Evolutionary conservation across 2,329 filamentous ascomycete species (phyloP), one percentile per base, ranked within the genome.

Genomic region (Didymella keratinophila): DNA sequence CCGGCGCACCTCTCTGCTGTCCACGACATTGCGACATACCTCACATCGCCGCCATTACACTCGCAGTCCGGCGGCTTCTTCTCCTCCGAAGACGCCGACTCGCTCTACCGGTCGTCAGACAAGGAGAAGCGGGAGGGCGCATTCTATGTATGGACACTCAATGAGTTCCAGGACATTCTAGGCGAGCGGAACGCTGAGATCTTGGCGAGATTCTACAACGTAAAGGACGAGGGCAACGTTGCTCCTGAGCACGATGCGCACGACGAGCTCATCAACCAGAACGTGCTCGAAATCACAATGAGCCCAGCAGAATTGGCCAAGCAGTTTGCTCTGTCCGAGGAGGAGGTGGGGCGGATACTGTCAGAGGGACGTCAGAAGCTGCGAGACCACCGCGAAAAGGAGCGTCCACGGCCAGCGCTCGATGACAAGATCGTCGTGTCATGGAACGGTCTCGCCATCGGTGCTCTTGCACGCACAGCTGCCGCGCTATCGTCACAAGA

Each of bases 251-350:
- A 94, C 67, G 95, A 99, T 71, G 89, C 91, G 0, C 91, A 96
- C 69, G 94, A 98, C 72, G 94, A 98, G 71, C 94, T 98, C 60
- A 89, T 96, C 71, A 93, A 94, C 69, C 92, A 96, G 73, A 99
- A 98, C 71, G 93, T 97, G 5, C 79, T 97, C 2, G 87, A 87
- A 36, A 84, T 96, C 25, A 85, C 85, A 34, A 87, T 85, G 60
- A 90, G 88, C 0, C 83, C 87, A 0, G 82, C 84, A 20, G 86
- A 89, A 45, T 81, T 99, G 8, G 89, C 89, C 14, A 86, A 86
- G 55, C 89, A 95, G 66, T 90, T 96, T 67, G 88, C 87, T 1
- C 81, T 94, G 14, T 83, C 88, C 0, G 86, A 88, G 55, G 83
- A 87, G 0, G 89, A 93, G 60, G 86, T 94, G 1, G 81, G 85